Evolutionary conservation across 495 filamentous ascomycete species (phyloP).

Genomic region (Neurospora sp.): DNA sequence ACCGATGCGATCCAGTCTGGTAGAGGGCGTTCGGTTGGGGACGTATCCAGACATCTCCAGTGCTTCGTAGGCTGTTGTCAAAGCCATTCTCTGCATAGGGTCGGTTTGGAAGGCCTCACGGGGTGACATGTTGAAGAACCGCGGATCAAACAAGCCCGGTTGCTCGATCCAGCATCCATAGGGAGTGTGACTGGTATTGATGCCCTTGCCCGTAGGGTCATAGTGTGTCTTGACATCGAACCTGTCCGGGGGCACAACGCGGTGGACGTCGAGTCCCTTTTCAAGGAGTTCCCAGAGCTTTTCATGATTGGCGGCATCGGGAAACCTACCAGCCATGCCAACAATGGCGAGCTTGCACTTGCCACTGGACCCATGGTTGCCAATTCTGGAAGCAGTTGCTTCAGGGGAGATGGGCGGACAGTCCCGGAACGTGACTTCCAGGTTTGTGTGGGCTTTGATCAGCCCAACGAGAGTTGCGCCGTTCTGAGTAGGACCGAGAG

Average conservation of each 20-base stretch:
- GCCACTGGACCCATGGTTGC: constrained; percentile 33
- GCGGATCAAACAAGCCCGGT: constrained; percentile 73
- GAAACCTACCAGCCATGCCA: constrained; percentile 68
- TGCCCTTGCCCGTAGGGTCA: constrained; percentile 62
- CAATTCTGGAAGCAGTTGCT: constrained; percentile 22
- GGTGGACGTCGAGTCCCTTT: constrained; percentile 52
- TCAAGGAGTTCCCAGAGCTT: constrained; percentile 64
- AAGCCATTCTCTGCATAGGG: constrained; percentile 75
- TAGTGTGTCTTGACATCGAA: constrained; percentile 72
- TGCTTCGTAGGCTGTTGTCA: constrained; percentile 82
- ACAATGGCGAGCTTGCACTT: constrained; percentile 55
- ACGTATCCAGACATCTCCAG: constrained; percentile 88
- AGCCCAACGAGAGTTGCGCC: constrained; percentile 32
- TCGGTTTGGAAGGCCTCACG: constrained; percentile 84
- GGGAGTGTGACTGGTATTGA: constrained; percentile 73
- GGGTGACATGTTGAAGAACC: constrained; percentile 95
- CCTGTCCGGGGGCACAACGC: constrained; percentile 57
- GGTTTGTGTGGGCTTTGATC: constrained; percentile 27
- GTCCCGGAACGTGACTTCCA: constrained; percentile 30
- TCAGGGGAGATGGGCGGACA: constrained; percentile 24
- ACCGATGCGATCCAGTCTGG: constrained; percentile 72
- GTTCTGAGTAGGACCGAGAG: constrained; percentile 42
- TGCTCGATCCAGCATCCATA: constrained; percentile 88
- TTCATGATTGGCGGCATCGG: constrained; percentile 54
- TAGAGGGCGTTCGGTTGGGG: constrained; percentile 76